phyloP scores from a whole-genome alignment of 2,329 filamentous ascomycete genomes.

The Orbilia ellipsospora region DNA sequence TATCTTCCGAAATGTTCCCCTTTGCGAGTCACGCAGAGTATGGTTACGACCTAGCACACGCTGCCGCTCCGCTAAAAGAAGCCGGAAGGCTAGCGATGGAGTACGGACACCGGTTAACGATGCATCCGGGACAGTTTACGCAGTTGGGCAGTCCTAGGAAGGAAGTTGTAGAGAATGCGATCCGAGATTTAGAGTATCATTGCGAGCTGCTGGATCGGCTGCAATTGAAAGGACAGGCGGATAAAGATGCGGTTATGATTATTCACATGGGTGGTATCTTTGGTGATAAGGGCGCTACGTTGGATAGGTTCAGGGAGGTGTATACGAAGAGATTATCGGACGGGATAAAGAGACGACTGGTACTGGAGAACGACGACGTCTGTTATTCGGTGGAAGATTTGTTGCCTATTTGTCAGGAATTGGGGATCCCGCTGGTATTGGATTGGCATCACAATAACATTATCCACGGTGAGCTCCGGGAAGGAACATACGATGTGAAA shows the following conservation, averaged over 20 bases:
- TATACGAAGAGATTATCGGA: constrained; percentile 73
- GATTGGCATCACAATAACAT: constrained; percentile 98
- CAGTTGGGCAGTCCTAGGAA: constrained; percentile 85
- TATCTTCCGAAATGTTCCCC: constrained; percentile 97
- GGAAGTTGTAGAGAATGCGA: constrained; percentile 78
- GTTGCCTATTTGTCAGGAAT: constrained; percentile 86
- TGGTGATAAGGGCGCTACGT: constrained; percentile 82
- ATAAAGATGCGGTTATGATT: constrained; percentile 93
- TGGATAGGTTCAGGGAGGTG: constrained; percentile 80
- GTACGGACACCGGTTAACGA: constrained; percentile 85
- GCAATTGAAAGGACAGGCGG: constrained; percentile 77
- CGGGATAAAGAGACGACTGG: constrained; percentile 80
- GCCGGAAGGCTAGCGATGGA: constrained; percentile 80
- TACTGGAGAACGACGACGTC: constrained; percentile 95
- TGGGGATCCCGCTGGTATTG: constrained; percentile 91
- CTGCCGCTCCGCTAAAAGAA: constrained; percentile 78
- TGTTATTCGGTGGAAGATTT: constrained; percentile 92
- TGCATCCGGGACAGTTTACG: constrained; percentile 91
- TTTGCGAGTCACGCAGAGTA: constrained; percentile 90
- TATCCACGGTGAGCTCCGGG: constrained; percentile 77
- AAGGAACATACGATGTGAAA: constrained; percentile 86
- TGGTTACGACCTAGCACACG: constrained; percentile 88
- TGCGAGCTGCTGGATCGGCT: constrained; percentile 83
- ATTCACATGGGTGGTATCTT: constrained; percentile 92
- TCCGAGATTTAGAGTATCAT: constrained; percentile 88